A percentile compares a stretch with the other conserved stretches of the same genome.
phyloP scores from a whole-genome alignment of 805 yeast species.

The Hanseniaspora vineae region DNA sequence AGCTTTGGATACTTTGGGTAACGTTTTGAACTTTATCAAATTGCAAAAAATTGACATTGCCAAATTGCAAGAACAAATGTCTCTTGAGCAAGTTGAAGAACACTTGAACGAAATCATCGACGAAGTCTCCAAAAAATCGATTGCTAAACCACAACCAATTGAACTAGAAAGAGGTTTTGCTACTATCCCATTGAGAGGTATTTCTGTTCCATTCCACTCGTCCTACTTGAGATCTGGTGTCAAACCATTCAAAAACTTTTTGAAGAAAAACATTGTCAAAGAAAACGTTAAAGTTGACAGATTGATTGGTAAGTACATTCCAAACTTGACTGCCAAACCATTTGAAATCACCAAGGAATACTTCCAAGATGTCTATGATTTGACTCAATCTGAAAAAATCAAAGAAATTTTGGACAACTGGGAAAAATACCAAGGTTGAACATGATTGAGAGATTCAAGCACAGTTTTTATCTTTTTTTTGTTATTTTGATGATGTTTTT shows the following conservation, averaged over 20 bases:
- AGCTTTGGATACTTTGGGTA: conserved; percentile 83
- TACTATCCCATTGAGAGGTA: conserved; percentile 94
- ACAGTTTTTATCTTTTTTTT: background rate
- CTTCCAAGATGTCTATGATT: conserved; percentile 87
- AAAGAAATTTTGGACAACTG: conserved; percentile 86
- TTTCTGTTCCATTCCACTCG: conserved; percentile 99
- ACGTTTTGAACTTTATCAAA: conserved; percentile 87
- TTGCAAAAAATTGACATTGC: conserved; percentile 88
- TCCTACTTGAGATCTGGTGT: conserved; percentile 98
- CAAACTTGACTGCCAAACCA: conserved; percentile 97
- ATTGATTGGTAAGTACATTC: conserved; percentile 90
- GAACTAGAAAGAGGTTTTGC: conserved; percentile 97
- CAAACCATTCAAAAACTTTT: conserved; percentile 96
- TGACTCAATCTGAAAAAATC: conserved; percentile 86
- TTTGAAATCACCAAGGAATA: conserved; percentile 92
- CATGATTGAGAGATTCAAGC: background rate
- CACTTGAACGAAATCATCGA: conserved; percentile 79
- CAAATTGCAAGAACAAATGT: conserved; percentile 68
- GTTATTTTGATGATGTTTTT: background rate
- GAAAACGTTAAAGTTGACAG: conserved; percentile 91
- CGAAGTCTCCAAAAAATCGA: conserved; percentile 71
- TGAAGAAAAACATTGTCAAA: conserved; percentile 89
- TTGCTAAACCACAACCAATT: conserved; percentile 91
- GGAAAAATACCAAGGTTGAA: conserved; percentile 56
- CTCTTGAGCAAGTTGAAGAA: conserved; percentile 77